phyloP scores from a whole-genome alignment of 2,329 filamentous ascomycete genomes.

The Cladosporium sp. region DNA sequence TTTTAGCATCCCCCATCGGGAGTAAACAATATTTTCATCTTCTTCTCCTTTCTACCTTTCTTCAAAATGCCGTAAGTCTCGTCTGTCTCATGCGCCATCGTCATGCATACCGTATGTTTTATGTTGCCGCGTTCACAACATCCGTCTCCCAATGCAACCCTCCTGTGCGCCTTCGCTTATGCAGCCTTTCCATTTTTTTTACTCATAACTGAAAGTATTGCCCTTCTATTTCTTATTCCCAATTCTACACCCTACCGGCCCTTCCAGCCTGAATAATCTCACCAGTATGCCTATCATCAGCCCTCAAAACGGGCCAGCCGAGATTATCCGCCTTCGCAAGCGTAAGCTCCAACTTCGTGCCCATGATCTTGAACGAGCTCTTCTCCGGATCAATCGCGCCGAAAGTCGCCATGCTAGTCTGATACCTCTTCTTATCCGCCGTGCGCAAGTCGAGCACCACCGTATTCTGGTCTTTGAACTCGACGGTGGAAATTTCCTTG shows the following conservation, averaged over 20 bases:
- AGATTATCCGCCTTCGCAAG: constrained; percentile 67
- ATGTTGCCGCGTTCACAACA: background rate
- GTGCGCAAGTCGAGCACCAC: constrained; percentile 81
- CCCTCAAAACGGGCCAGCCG: constrained; percentile 80
- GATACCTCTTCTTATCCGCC: constrained; percentile 77
- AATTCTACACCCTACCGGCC: constrained; percentile 59
- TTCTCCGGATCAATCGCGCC: constrained; percentile 69
- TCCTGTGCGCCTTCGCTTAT: constrained; percentile 2
- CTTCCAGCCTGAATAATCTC: constrained; percentile 88
- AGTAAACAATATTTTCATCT: too few relatives aligned
- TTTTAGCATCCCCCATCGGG: too few relatives aligned
- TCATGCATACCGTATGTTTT: background rate
- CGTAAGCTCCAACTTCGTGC: constrained; percentile 81
- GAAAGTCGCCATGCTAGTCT: constrained; percentile 67
- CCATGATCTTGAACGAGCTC: constrained; percentile 74
- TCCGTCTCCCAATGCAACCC: background rate
- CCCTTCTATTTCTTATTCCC: background rate
- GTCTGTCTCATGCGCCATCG: constrained; percentile 3
- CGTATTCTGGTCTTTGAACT: constrained; percentile 54
- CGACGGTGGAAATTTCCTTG: constrained; percentile 69
- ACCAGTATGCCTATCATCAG: constrained; percentile 65
- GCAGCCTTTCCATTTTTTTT: background rate
- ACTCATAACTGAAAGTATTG: background rate
- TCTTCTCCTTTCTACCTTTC: background rate
- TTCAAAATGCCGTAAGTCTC: constrained; percentile 4